A percentile compares a stretch with the other conserved stretches of the same genome.
Conservation (phyloP, 805 yeast species). For the Lachancea nothofagi region DNA sequence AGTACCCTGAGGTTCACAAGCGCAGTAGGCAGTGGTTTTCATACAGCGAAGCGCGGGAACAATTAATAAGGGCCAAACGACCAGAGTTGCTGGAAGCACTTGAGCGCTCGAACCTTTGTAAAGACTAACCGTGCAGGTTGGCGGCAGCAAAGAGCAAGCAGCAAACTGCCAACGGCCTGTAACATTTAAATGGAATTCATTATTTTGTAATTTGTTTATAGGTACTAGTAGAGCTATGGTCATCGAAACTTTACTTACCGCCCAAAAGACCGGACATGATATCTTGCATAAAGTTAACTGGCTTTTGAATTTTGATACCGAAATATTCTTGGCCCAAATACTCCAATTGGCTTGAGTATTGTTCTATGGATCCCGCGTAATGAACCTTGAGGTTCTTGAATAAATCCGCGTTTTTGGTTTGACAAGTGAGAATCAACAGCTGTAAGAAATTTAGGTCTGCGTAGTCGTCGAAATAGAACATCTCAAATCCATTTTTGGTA, state of each 20-base stretch:
- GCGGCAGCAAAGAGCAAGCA: neutral
- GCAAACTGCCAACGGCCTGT: no score
- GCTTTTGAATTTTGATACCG: conserved; percentile 48
- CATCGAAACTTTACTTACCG: conserved; percentile 23
- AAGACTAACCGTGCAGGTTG: conserved; percentile 3
- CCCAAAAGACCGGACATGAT: conserved; percentile 70
- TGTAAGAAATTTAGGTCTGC: conserved; percentile 64
- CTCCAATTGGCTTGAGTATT: conserved; percentile 40
- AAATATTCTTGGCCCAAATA: conserved; percentile 59
- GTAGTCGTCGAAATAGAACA: conserved; percentile 35
- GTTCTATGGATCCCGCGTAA: conserved; percentile 35
- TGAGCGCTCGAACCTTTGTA: conserved; percentile 45
- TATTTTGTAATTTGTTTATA: no score
- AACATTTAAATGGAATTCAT: no score
- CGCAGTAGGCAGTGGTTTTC: conserved; percentile 74
- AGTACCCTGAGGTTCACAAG: conserved; percentile 69
- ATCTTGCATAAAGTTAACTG: conserved; percentile 55
- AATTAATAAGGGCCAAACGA: conserved; percentile 50
- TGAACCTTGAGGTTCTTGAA: conserved; percentile 49
- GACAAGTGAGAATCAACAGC: conserved; percentile 55
- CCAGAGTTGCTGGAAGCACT: conserved; percentile 65
- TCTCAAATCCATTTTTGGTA: conserved; percentile 29
- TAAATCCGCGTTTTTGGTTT: conserved; percentile 45
- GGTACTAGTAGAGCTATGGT: no score
- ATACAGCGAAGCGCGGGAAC: conserved; percentile 59